Evolutionary conservation across 768 basidiomycete genomes (phyloP), one percentile per base, ranked within the genome.

Genomic region (Lyophyllum decastes): DNA sequence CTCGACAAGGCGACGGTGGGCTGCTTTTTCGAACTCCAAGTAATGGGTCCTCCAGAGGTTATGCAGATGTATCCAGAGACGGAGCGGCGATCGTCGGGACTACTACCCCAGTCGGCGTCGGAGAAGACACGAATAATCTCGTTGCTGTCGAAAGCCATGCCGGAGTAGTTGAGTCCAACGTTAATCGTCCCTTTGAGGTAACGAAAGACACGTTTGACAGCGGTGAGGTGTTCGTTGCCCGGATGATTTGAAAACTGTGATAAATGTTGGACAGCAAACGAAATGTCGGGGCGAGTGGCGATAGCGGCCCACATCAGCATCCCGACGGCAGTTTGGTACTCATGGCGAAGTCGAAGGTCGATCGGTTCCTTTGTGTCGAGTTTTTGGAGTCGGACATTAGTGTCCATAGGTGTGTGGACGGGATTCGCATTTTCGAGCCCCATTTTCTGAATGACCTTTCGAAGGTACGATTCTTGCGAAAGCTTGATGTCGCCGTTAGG

Each of bases 161-260:
- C n/a, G n/a, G n/a, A n/a, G n/a, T n/a, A n/a, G n/a, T 2, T 2
- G 0, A 69, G 51, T 19, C 49, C 55, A 33, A 62, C 53, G 14
- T 63, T 30, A 8, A 52, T 30, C 4, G 63, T 69, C 1, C 65
- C 67, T 40, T 64, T 67, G 7, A 83, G 64, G 61, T 82, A 83
- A 2, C 70, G 64, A 40, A 78, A 68, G 21, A 81, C 57, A n/a
- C 69, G 70, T 52, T 76, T 76, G 8, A 73, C 67, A 2, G 75
- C 75, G 0, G 62, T 58, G 70, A 76, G 79, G 57, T 82, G 79
- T 1, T 54, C 54, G 1, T 40, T 34, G 8, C 61, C 62, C 0
- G 76, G 77, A 54, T 75, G 73, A 1, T 55, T 40, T 9, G 65
- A 60, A 63, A 73, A 80, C 24, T 72, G 74, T 5, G 68, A 60